Evolutionary conservation across 2,329 filamentous ascomycete species (phyloP).

Genomic region (Fusarium poae): DNA sequence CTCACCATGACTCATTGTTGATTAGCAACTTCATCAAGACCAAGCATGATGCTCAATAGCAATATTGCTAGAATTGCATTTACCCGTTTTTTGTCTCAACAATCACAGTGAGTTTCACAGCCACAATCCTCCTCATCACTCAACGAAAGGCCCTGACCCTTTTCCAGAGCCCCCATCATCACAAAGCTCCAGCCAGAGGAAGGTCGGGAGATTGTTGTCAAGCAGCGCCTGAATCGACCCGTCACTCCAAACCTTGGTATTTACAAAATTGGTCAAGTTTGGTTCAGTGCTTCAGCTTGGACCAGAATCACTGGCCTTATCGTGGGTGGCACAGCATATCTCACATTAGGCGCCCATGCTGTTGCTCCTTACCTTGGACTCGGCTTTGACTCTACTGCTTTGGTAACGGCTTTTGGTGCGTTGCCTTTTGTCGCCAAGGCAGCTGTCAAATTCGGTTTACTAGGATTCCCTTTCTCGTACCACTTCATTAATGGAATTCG

Average conservation of each 20-base stretch:
- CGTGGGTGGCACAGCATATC: conserved; percentile 24
- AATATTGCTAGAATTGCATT: neutral
- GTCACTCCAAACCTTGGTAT: conserved; percentile 28
- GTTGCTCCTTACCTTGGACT: conserved; percentile 21
- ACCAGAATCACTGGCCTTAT: conserved; percentile 28
- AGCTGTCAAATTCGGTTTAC: conserved; percentile 20
- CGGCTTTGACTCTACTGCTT: conserved; percentile 10
- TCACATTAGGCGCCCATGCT: conserved; percentile 11
- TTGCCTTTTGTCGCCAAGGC: conserved; percentile 18
- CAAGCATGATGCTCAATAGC: neutral
- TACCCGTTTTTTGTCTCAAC: conserved; percentile 14
- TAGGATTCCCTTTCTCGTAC: conserved; percentile 30
- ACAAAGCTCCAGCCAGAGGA: conserved; percentile 1
- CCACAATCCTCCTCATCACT: accelerated
- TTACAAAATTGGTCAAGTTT: conserved; percentile 24
- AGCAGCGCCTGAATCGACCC: conserved; percentile 28
- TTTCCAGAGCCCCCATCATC: neutral
- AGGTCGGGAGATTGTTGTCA: conserved; percentile 14
- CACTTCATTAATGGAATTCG: conserved; percentile 32
- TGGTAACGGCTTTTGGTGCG: conserved; percentile 14
- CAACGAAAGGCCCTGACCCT: neutral
- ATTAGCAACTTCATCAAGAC: neutral
- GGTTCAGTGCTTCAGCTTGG: conserved; percentile 37
- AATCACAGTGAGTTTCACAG: neutral
- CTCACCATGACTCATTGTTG: neutral